Conservation (phyloP, 2,329 filamentous ascomycete genomes). For the Blastomyces emzantsi region DNA sequence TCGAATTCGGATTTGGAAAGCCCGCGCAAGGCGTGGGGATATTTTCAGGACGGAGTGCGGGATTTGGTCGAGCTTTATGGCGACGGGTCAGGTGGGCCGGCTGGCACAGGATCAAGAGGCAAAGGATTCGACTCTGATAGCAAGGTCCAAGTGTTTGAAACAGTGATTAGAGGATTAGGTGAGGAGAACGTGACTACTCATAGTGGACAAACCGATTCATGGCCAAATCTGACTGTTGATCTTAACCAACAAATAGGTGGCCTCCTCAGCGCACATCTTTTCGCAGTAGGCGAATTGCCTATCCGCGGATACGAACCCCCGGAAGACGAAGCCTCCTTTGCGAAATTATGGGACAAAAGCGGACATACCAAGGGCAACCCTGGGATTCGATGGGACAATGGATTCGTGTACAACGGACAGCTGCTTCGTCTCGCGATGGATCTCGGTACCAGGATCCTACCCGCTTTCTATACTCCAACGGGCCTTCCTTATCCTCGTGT, state of each 20-base stretch:
- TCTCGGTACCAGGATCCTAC: constrained; percentile 71
- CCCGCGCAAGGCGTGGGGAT: constrained; percentile 50
- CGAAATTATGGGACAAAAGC: constrained; percentile 35
- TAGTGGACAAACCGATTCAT: not conserved
- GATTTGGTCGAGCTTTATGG: constrained; percentile 75
- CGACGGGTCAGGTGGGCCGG: constrained; percentile 62
- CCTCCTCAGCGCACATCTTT: constrained; percentile 83
- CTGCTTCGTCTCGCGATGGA: constrained; percentile 82
- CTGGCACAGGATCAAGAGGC: constrained; percentile 61
- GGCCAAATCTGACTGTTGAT: not conserved
- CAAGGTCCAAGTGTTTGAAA: constrained; percentile 98
- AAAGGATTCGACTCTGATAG: constrained; percentile 90
- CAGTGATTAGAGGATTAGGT: constrained; percentile 72
- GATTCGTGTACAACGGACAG: constrained; percentile 79
- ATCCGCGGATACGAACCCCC: constrained; percentile 65
- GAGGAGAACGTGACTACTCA: constrained; percentile 12
- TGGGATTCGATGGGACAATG: constrained; percentile 62
- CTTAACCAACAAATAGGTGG: constrained; percentile 42
- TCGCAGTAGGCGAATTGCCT: constrained; percentile 81
- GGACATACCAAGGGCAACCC: constrained; percentile 16
- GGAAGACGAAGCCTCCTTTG: constrained; percentile 29
- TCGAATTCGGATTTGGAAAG: not conserved
- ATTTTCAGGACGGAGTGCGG: constrained; percentile 74
- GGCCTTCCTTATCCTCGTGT: constrained; percentile 92
- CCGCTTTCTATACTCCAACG: constrained; percentile 84